Base-by-base conservation (phyloP, 208 protist genomes). In the Crithidia bombi region DNA sequence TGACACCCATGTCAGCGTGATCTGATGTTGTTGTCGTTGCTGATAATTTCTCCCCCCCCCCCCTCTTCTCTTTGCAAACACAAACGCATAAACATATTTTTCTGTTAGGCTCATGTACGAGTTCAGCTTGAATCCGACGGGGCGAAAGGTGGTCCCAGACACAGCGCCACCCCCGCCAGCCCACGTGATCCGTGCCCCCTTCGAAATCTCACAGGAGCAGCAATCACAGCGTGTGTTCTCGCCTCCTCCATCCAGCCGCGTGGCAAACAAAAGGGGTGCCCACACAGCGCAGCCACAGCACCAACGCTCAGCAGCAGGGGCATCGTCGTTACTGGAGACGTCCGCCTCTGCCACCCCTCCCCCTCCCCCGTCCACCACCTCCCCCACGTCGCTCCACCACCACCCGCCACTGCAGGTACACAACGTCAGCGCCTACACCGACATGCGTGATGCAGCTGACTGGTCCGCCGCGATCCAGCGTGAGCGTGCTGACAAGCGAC, bases 361-460 rank as follows among this genome's bases (percentile, higher is more conserved):
- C 30, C 15, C 44, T 5, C 35, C 21, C 5, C 2, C 55, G 15
- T 12, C 33, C 11, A 17, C 11, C 19, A 30, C 11, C 35, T 72
- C 32, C 46, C 15, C 25, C 23, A 30, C 44, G 36, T 25, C n/a
- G 17, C 19, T 38, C 1, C 12, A n/a, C 10, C 4, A 21, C 1
- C 21, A 65, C n/a, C 25, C 57, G 21, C 46, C 33, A 3, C 14
- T 75, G 44, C 51, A 57, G n/a, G 69, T 75, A 23, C 62, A 75
- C 63, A 69, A 69, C 44, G 15, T 75, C 23, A 33, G 32, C 54
- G 47, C 69, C 33, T 75, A 64, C 47, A 51, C 39, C 14, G 54
- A 54, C 28, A 64, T 75, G 62, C 69, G 69, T 23, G 69, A 75
- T n/a, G 61, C 62, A 7, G 69, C 69, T 15, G 69, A 75, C 43